Evolutionary conservation across 306 rosid species (phyloP), one percentile per base, ranked within the genome.

Genomic region (Hylodesmum podocarpum): DNA sequence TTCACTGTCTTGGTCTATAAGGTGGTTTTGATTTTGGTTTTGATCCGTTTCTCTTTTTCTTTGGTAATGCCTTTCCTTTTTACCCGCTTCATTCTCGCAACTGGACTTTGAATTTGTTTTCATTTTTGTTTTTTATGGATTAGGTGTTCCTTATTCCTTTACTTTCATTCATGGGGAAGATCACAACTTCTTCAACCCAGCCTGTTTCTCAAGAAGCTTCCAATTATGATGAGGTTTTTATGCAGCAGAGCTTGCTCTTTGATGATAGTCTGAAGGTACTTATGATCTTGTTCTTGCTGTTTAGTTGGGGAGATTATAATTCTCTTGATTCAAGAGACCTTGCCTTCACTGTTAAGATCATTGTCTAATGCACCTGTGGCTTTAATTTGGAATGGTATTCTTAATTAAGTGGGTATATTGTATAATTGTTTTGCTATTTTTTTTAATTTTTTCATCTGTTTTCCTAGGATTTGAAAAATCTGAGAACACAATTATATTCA

Each of bases 231-330:
- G 99, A 96, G 93, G 89, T 87, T 87, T 92, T 90, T 71, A 96
- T 96, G 99, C 89, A 91, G 58, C 99, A 93, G 68, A 89, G 99
- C 84, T 75, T 96, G 90, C 85, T 96, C 53, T 96, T 96, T 81
- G 89, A 96, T 80, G 98, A 96, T 80, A 88, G 99, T 85, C 91
- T 96, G 22, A 91, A 82, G 96, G 99, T 92, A 87, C 49, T 28
- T 53, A 18, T 74, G 28, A 27, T 50, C 44, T 41, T 82, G 55
- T 11, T 41, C 47, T 27, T 49, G 7, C 33, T 41, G 74, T 68
- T 41, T 27, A 31, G 53, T 46, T 31, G 49, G 71, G 29, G 24
- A 44, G 8, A 59, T 21, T 10, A 53, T 25, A 61, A 12, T 50
- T 59, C 22, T 39, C 22, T 27, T 49, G 51, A 59, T 36, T 47